Conservation (phyloP, 331 rosid genomes). For the Quercus tomentella region DNA sequence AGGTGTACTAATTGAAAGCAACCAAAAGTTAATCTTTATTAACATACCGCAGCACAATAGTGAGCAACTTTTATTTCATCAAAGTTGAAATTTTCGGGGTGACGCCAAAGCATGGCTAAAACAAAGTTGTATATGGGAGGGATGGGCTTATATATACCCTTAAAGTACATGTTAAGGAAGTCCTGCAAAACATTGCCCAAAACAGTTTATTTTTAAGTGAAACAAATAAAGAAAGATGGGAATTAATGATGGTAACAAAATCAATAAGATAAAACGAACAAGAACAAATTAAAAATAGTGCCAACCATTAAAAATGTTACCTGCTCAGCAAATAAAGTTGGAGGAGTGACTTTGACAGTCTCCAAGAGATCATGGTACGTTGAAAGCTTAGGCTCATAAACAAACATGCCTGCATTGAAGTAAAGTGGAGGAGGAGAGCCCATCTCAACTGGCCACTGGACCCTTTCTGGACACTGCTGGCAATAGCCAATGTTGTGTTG, state of each 20-base stretch:
- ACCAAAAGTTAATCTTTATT: not conserved
- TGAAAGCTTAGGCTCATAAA: constrained; percentile 32
- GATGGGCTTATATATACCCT: constrained; percentile 35
- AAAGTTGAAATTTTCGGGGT: constrained; percentile 40
- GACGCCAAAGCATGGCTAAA: constrained; percentile 52
- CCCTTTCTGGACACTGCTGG: constrained; percentile 48
- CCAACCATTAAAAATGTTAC: not conserved
- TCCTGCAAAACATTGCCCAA: constrained; percentile 24
- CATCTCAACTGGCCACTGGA: constrained; percentile 36
- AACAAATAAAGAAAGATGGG: not conserved
- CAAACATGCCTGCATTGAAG: constrained; percentile 59
- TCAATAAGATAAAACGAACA: not conserved
- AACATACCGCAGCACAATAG: constrained; percentile 51
- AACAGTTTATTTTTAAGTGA: not conserved
- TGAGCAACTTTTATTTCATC: constrained; percentile 14
- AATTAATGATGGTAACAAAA: not conserved
- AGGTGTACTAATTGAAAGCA: not conserved
- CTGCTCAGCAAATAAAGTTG: constrained; percentile 52
- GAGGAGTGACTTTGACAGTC: constrained; percentile 22
- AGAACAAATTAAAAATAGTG: not conserved
- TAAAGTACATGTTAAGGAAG: constrained; percentile 42
- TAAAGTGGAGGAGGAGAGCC: constrained; percentile 40
- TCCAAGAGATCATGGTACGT: constrained; percentile 30
- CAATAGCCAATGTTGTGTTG: constrained; percentile 44
- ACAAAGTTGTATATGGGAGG: constrained; percentile 38